phyloP scores from a whole-genome alignment of 164 flowering plant genomes.

The Liriodendron chinense region DNA sequence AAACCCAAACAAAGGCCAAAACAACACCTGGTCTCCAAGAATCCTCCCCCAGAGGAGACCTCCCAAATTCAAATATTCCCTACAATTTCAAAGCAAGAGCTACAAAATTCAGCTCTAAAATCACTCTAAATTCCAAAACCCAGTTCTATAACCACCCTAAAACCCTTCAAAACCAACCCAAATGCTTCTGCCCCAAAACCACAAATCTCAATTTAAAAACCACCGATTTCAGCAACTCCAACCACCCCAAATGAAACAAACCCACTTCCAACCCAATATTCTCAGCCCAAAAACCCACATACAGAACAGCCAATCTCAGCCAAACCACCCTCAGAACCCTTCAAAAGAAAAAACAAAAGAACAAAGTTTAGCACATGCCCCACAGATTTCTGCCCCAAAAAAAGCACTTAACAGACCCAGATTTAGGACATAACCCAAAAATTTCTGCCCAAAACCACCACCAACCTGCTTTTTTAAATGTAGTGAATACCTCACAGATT shows the following conservation, averaged over 20 bases:
- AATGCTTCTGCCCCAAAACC: neutral
- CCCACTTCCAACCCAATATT: neutral
- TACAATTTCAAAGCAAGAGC: neutral
- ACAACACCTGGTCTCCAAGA: neutral
- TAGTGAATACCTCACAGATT: no score
- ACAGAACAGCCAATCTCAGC: neutral
- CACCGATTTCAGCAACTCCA: neutral
- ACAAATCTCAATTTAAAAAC: constrained; percentile 1
- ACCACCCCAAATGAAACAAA: neutral
- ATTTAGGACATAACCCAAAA: neutral
- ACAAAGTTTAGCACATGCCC: neutral
- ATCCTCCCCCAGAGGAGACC: neutral
- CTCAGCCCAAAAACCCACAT: neutral
- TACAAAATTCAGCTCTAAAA: constrained; percentile 1
- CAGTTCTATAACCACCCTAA: constrained; percentile 8
- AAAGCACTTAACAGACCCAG: neutral
- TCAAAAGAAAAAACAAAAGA: neutral
- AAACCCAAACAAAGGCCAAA: neutral
- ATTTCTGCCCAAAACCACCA: neutral
- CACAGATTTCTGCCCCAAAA: neutral
- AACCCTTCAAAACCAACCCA: constrained; percentile 3
- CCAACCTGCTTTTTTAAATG: no score
- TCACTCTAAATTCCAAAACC: constrained; percentile 8
- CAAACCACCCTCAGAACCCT: neutral
- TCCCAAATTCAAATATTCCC: neutral